Percentiles rank a stretch among this genome's conserved stretches.
Evolutionary conservation across 495 filamentous ascomycete species (phyloP).

Genomic region (Aspergillus sclerotiicarbonarius): DNA sequence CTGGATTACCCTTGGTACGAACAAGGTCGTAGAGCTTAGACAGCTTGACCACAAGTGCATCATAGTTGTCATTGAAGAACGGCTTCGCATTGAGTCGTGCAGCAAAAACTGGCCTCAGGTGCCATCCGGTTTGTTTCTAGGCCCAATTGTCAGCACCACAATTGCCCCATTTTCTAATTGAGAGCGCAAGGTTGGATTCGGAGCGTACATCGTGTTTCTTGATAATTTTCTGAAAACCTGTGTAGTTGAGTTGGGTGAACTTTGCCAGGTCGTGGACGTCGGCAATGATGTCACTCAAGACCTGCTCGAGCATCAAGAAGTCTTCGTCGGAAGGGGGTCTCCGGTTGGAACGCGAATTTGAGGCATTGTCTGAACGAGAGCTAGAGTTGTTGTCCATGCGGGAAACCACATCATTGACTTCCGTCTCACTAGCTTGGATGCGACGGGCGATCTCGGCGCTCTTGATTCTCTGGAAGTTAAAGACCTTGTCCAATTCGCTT

Average conservation of each 20-base stretch:
- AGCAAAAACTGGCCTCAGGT: slow-evolving; percentile 90
- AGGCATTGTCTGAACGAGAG: slow-evolving; percentile 22
- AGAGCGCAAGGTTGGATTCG: neutral
- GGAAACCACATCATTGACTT: slow-evolving; percentile 82
- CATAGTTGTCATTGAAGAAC: slow-evolving; percentile 98
- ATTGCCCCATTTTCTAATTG: neutral
- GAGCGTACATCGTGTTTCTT: slow-evolving; percentile 94
- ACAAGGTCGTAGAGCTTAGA: slow-evolving; percentile 95
- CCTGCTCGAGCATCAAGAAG: slow-evolving; percentile 90
- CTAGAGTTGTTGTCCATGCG: slow-evolving; percentile 51
- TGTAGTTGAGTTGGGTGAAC: slow-evolving; percentile 98
- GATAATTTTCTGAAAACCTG: slow-evolving; percentile 99
- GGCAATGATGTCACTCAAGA: slow-evolving; percentile 95
- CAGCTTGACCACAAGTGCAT: slow-evolving; percentile 91
- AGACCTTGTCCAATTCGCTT: slow-evolving; percentile 91
- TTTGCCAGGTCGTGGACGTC: slow-evolving; percentile 98
- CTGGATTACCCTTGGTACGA: slow-evolving; percentile 85
- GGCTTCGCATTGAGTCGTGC: slow-evolving; percentile 90
- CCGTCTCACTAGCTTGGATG: slow-evolving; percentile 80
- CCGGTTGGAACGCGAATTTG: slow-evolving; percentile 21
- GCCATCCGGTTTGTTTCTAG: slow-evolving; percentile 93
- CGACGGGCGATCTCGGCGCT: slow-evolving; percentile 88
- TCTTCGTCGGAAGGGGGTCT: slow-evolving; percentile 73
- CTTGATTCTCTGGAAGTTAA: slow-evolving; percentile 94
- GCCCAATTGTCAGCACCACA: slow-evolving; percentile 15